These are phyloP conservation scores for Tripterygium wilfordii DNA, from an alignment of 177 flowering plant genomes.

Conservation along the genomic window DNA sequence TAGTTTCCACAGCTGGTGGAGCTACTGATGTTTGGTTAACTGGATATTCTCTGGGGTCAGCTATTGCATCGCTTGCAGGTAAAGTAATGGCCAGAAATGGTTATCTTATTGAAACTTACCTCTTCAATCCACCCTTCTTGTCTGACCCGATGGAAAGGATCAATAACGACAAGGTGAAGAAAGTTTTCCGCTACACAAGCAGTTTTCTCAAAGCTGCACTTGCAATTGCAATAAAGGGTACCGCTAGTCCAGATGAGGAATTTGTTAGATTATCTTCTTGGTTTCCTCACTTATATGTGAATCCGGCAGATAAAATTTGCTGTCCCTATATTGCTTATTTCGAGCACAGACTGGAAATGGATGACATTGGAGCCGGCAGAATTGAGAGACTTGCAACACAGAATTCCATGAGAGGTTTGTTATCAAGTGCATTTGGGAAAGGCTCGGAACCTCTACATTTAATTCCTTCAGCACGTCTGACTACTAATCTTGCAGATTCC, in stretches of 20 bases:
- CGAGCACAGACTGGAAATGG: conserved; percentile 9
- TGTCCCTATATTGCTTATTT: conserved; percentile 6
- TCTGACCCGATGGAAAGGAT: conserved; percentile 5
- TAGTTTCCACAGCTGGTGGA: neutral
- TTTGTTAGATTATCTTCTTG: conserved; percentile 2
- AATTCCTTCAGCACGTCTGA: conserved; percentile 8
- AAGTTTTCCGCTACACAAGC: neutral
- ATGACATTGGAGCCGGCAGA: conserved; percentile 4
- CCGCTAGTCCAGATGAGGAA: neutral
- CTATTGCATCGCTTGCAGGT: conserved; percentile 9
- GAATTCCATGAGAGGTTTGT: neutral
- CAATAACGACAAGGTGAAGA: conserved; percentile 1
- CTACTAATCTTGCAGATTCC: neutral
- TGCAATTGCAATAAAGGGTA: too few relatives aligned
- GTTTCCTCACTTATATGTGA: conserved; percentile 7
- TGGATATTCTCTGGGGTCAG: conserved; percentile 12
- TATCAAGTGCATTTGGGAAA: neutral
- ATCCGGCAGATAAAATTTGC: conserved; percentile 9
- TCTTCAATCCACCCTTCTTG: conserved; percentile 11
- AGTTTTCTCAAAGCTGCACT: conserved; percentile 9
- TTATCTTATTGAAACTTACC: conserved; percentile 2
- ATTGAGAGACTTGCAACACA: conserved; percentile 6
- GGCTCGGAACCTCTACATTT: conserved; percentile 5
- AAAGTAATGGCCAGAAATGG: conserved; percentile 2
- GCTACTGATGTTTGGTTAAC: conserved; percentile 2